Evolutionary conservation across 805 yeast genomes (phyloP).

Genomic region (Torulaspora delbrueckii): DNA sequence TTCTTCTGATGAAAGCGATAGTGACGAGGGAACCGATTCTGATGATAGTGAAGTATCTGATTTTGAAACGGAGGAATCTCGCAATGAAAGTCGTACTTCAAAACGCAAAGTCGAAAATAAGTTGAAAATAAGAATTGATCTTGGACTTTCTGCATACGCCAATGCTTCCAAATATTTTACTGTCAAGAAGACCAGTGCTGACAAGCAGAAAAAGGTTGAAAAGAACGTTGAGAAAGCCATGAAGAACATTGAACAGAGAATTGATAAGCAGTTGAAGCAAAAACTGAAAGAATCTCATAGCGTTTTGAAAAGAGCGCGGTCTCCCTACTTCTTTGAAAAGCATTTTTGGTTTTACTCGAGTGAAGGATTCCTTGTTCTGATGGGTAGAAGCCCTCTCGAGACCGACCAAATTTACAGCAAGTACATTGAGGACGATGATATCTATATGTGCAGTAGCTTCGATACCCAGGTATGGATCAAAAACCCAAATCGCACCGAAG

Average conservation of each 20-base stretch:
- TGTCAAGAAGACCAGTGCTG: slow-evolving; percentile 66
- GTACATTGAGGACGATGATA: slow-evolving; percentile 69
- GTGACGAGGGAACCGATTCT: slow-evolving; percentile 19
- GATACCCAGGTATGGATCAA: slow-evolving; percentile 73
- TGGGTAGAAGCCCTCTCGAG: slow-evolving; percentile 80
- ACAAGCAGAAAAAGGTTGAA: slow-evolving; percentile 76
- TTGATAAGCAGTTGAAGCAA: slow-evolving; percentile 64
- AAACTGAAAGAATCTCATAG: slow-evolving; percentile 54
- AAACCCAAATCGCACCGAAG: slow-evolving; percentile 67
- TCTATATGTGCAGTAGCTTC: slow-evolving; percentile 69
- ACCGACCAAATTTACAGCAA: slow-evolving; percentile 74
- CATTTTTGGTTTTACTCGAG: slow-evolving; percentile 90
- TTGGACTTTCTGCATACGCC: slow-evolving; percentile 74
- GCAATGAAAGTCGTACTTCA: slow-evolving; percentile 7
- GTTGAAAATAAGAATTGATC: slow-evolving; percentile 59
- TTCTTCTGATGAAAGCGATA: slow-evolving; percentile 24
- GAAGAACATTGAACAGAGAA: slow-evolving; percentile 74
- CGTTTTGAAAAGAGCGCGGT: slow-evolving; percentile 53
- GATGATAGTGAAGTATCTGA: slow-evolving; percentile 20
- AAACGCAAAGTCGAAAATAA: slow-evolving; percentile 12
- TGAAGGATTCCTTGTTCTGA: slow-evolving; percentile 80
- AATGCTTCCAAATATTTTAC: slow-evolving; percentile 81
- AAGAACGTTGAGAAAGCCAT: slow-evolving; percentile 72
- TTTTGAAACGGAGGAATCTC: slow-evolving; percentile 17
- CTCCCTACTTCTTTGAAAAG: slow-evolving; percentile 88